phyloP scores from a whole-genome alignment of 805 yeast species.

The Sungouiella blattae region DNA sequence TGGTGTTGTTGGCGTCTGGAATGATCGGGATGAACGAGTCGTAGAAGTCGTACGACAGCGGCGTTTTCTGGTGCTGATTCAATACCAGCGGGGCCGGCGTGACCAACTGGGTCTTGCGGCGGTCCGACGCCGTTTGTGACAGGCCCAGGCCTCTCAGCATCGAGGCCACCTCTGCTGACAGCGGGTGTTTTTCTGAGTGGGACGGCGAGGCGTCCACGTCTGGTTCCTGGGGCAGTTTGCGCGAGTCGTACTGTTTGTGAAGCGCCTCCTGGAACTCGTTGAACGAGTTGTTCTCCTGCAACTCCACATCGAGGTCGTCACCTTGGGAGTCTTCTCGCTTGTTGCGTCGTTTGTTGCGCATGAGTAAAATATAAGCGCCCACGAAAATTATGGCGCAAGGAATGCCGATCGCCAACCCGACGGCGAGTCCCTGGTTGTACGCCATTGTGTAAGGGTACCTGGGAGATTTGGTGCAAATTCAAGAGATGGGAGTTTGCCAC shows the following conservation, averaged over 20 bases:
- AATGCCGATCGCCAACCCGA: slow-evolving; percentile 41
- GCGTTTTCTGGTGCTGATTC: slow-evolving; percentile 13
- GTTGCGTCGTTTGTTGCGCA: slow-evolving; percentile 29
- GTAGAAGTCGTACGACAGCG: slow-evolving; percentile 40
- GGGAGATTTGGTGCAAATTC: no score
- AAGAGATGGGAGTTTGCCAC: no score
- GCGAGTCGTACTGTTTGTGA: slow-evolving; percentile 20
- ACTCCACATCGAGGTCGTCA: slow-evolving; percentile 30
- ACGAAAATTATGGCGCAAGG: slow-evolving; percentile 31
- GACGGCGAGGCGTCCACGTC: no score
- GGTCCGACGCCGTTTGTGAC: background rate
- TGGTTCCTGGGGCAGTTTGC: no score
- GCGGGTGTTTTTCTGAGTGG: slow-evolving; percentile 1
- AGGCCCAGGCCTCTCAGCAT: background rate
- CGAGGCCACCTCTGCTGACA: background rate
- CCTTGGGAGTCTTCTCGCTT: slow-evolving; percentile 28
- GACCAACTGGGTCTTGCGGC: background rate
- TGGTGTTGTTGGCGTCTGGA: slow-evolving; percentile 14
- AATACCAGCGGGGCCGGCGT: background rate
- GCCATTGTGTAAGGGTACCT: slow-evolving; percentile 11
- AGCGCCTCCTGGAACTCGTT: slow-evolving; percentile 35
- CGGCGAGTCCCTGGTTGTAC: slow-evolving; percentile 25
- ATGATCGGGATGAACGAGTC: slow-evolving; percentile 40
- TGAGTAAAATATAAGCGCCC: slow-evolving; percentile 23
- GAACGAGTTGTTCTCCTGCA: slow-evolving; percentile 35